These are phyloP conservation scores for Plasmodium gallinaceum DNA, from an alignment of 169 alveolate species.

Conservation along the genomic window DNA sequence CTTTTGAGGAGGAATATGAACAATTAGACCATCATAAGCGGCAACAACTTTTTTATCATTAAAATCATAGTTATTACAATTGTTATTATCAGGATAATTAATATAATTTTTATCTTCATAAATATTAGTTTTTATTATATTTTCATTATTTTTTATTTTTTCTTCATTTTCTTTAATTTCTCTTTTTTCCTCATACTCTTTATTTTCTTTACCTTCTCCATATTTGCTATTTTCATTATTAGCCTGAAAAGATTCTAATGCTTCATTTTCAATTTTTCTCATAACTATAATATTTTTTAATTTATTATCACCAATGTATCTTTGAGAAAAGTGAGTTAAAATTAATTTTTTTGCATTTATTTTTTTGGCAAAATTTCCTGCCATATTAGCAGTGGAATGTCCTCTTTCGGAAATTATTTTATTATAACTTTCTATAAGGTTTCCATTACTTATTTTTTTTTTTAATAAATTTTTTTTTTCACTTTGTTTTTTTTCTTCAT, in stretches of 20 bases:
- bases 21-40: constrained; percentile 63
- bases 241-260: constrained; percentile 15
- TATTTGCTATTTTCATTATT: not conserved
- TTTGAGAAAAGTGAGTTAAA: constrained; percentile 83
- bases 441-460: not conserved
- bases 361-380: constrained; percentile 81
- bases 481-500: not conserved
- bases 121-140: not conserved
- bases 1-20: constrained; percentile 53
- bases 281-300: constrained; percentile 72
- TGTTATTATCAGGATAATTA: not conserved
- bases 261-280: constrained; percentile 80
- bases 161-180: not conserved
- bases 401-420: constrained; percentile 80
- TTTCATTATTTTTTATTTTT: not conserved
- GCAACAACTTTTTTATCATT: constrained; percentile 32
- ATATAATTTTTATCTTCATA: not conserved
- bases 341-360: constrained; percentile 76
- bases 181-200: not conserved
- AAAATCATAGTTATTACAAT: not conserved
- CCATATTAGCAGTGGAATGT: constrained; percentile 85
- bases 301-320: constrained; percentile 82
- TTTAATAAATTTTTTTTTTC: not conserved
- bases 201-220: not conserved
- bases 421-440: constrained; percentile 37